These are phyloP conservation scores for Aspergillus oerlinghausenensis DNA, from an alignment of 2,329 filamentous ascomycete genomes.

Conservation along the genomic window DNA sequence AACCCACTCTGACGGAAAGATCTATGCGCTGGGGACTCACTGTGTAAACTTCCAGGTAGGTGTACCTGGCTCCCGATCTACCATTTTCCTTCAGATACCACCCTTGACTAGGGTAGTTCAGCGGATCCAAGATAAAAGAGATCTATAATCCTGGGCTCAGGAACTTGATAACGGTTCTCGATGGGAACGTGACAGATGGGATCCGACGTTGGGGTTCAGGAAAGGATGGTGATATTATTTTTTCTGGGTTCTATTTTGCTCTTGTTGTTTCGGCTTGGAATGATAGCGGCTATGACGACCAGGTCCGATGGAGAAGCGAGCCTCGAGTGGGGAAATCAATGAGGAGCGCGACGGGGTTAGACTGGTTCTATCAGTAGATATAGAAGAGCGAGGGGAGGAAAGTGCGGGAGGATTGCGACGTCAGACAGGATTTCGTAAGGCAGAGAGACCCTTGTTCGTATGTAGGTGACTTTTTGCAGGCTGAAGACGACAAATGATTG, in stretches of 20 bases:
- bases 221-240: conserved; percentile 4
- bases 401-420: conserved; percentile 14
- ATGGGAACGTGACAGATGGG: conserved; percentile 13
- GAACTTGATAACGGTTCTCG: conserved; percentile 6
- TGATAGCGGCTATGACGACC: conserved; percentile 5
- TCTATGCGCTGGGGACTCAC: conserved; percentile 55
- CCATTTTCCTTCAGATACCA: conserved; percentile 64
- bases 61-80: conserved; percentile 88
- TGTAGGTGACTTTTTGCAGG: conserved; percentile 9
- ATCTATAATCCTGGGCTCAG: conserved; percentile 3
- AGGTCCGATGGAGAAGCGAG: conserved; percentile 9
- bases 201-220: conserved; percentile 6
- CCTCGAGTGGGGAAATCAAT: conserved; percentile 13
- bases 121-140: conserved; percentile 11
- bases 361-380: not conserved
- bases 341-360: conserved; percentile 8
- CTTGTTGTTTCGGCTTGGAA: not conserved
- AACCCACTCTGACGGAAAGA: conserved; percentile 5
- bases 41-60: conserved; percentile 99
- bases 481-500: conserved; percentile 21
- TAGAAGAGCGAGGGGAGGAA: conserved; percentile 5
- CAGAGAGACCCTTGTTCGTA: conserved; percentile 10
- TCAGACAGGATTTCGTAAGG: conserved; percentile 15
- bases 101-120: conserved; percentile 25
- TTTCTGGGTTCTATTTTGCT: not conserved